A percentile compares a stretch with the other conserved stretches of the same genome.
These are phyloP conservation scores for Globisporangium mamillatum DNA, from an alignment of 352 stramenopile genomes.

Conservation along the genomic window DNA sequence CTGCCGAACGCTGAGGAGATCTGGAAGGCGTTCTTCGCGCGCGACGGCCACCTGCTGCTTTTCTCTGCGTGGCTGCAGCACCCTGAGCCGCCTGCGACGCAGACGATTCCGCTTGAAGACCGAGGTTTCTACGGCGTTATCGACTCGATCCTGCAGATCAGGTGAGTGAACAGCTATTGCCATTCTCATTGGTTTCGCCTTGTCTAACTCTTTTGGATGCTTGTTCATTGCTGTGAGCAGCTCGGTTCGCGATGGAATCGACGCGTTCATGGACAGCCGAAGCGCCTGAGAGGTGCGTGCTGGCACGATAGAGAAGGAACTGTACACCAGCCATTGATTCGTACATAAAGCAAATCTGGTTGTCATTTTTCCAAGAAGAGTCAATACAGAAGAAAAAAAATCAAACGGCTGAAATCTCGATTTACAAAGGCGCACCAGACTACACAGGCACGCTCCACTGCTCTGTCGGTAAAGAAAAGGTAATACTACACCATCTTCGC, in stretches of 20 bases:
- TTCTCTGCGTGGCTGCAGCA: slow-evolving; percentile 77
- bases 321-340: background rate
- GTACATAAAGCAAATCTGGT: background rate
- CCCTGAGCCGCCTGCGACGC: slow-evolving; percentile 65
- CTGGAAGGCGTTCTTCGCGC: slow-evolving; percentile 35
- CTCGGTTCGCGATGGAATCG: slow-evolving; percentile 54
- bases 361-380: background rate
- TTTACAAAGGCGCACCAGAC: background rate
- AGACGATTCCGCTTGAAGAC: slow-evolving; percentile 60
- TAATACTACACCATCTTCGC: slow-evolving; percentile 42
- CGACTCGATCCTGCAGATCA: slow-evolving; percentile 76
- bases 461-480: background rate
- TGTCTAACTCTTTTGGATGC: background rate
- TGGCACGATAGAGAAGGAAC: slow-evolving; percentile 2
- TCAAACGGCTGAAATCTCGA: background rate
- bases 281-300: background rate
- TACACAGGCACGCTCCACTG: background rate
- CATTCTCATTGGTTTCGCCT: background rate
- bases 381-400: background rate
- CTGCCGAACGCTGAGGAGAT: slow-evolving; percentile 22
- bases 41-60: slow-evolving; percentile 60
- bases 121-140: slow-evolving; percentile 70
- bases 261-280: slow-evolving; percentile 57
- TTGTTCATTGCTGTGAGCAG: slow-evolving; percentile 19
- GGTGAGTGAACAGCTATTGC: slow-evolving; percentile 21